Evolutionary conservation across 805 yeast species (phyloP), one percentile per base, ranked within the genome.

Genomic region (Zygotorulaspora sp.): DNA sequence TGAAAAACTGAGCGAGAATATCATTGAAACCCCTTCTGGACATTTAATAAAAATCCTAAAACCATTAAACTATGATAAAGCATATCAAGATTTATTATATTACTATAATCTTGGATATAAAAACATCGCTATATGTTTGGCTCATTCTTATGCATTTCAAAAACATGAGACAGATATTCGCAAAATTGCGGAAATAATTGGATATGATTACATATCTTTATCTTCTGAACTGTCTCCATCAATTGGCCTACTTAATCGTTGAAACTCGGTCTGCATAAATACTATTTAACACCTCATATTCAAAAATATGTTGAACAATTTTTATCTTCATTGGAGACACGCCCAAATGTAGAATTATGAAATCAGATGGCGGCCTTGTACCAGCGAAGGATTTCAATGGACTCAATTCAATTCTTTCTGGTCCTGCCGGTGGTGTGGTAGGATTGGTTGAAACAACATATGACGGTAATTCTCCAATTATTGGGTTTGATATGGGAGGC

Each of bases 401-500:
- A 1, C 68, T 89, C 25, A 73, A 78, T 48, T 95, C 97, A 3
- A 83, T 89, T 33, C 63, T 89, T 19, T 86, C 96, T 1, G 97
- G 97, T 3, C 97, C 97, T 2, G 97, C 97, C 8, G 97, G 97
- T 27, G 97, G 97, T 36, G 94, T 89, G 42, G 96, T 89, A 22
- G 97, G 97, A 0, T 84, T 78, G 50, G 84, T 95, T 0, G 71
- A 76, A 34, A 89, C 97, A 0, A 83, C 95, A 43, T 86, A 71
- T 55, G 70, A 76, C 41, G 62, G 65, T 1, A 51, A 63, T n/a
- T 71, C 71, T 38, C 88, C 94, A 0, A 67, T 82, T 31, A 73
- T 84, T 40, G 92, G 92, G 0, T 82, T 85, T 48, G 95, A 84
- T 60, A 83, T 84, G 88, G 95, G 94, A 35, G 95, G 95, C 32